Conservation (phyloP, 306 rosid species). For the Cyclanthera cordifolia region DNA sequence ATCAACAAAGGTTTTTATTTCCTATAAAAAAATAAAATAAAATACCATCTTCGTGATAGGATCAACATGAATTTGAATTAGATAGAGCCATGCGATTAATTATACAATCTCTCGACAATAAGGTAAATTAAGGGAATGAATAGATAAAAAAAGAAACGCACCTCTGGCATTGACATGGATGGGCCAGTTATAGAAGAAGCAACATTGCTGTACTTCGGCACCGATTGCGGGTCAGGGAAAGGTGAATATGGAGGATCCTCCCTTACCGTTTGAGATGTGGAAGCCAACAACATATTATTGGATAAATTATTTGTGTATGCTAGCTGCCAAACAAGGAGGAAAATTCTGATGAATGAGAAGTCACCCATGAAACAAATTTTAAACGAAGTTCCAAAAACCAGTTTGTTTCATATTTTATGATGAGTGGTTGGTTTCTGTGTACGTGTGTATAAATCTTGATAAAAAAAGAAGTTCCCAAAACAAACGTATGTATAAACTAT, state of each 20-base stretch:
- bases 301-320: slow-evolving; percentile 82
- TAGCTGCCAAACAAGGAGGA: slow-evolving; percentile 25
- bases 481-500: background rate
- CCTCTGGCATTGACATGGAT: slow-evolving; percentile 62
- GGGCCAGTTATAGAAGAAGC: slow-evolving; percentile 78
- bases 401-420: background rate
- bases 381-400: background rate
- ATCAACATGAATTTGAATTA: too few relatives aligned
- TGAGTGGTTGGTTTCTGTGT: background rate
- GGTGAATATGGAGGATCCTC: slow-evolving; percentile 88
- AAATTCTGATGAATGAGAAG: slow-evolving; percentile 10
- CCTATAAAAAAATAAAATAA: too few relatives aligned
- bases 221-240: slow-evolving; percentile 64
- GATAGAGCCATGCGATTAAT: too few relatives aligned
- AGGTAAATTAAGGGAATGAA: slow-evolving; percentile 4
- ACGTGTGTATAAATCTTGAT: background rate
- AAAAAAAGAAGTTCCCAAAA: background rate
- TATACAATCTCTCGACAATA: too few relatives aligned
- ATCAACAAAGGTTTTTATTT: too few relatives aligned
- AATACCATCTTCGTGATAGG: too few relatives aligned
- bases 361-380: background rate
- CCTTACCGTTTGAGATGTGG: slow-evolving; percentile 63
- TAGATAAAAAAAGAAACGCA: slow-evolving; percentile 12
- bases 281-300: slow-evolving; percentile 55
- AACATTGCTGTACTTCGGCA: slow-evolving; percentile 73